Percentiles rank a stretch among this genome's conserved stretches.
Conservation (phyloP, 73 alveolate genomes). For the Blepharisma stoltei region DNA sequence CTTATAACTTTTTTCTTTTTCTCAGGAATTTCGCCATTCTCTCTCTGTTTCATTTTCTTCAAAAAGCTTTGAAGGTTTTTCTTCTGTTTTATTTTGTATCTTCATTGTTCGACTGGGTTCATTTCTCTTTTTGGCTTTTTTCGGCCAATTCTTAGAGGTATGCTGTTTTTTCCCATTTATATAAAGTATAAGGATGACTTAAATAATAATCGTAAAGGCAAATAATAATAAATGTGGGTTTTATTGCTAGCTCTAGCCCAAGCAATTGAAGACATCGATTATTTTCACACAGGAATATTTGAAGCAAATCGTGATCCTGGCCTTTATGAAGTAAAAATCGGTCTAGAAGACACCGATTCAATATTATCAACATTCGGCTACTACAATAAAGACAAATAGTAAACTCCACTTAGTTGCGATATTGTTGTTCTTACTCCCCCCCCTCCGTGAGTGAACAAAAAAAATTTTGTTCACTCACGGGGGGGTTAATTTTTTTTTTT, state of each 20-base stretch:
- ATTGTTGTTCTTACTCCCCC: background rate
- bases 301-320: conserved; percentile 20
- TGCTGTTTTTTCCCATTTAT: background rate
- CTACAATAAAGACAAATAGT: conserved; percentile 27
- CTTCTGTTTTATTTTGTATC: conserved; percentile 10
- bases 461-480: too few species aligned
- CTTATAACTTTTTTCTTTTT: background rate
- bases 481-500: too few species aligned
- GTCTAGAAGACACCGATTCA: background rate
- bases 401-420: conserved; percentile 1
- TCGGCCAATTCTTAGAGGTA: conserved; percentile 23
- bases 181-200: background rate
- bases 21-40: background rate
- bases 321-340: conserved; percentile 11
- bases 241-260: background rate
- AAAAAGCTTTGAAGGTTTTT: background rate
- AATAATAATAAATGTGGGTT: background rate
- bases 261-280: background rate
- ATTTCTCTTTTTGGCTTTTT: conserved; percentile 10
- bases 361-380: conserved; percentile 18
- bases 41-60: background rate
- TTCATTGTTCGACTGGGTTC: background rate
- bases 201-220: background rate
- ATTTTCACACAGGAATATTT: conserved; percentile 21
- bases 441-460: too few species aligned